Evolutionary conservation across 495 filamentous ascomycete genomes (phyloP).

Genomic region (Tuber indicum): DNA sequence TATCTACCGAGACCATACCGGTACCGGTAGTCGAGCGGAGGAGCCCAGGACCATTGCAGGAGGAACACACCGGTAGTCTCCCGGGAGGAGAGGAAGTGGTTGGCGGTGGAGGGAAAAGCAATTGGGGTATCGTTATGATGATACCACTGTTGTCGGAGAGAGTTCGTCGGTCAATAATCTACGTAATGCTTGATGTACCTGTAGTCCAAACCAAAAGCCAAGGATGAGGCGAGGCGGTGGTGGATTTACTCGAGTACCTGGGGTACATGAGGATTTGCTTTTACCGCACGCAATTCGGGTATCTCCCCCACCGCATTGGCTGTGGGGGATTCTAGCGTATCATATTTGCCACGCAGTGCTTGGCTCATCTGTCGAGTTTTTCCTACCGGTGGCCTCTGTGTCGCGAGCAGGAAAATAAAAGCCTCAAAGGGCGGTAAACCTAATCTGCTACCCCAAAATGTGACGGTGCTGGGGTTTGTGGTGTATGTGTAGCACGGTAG

Average conservation of each 20-base stretch:
- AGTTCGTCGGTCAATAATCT: not conserved
- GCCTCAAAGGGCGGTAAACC: not conserved
- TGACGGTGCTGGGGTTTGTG: not conserved
- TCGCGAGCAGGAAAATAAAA: not conserved
- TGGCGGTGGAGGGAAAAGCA: not conserved
- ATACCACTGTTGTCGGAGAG: not conserved
- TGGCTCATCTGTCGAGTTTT: not conserved
- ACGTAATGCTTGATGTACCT: conserved; percentile 2
- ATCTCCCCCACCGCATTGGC: not conserved
- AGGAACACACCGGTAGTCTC: not conserved
- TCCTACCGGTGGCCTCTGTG: not conserved
- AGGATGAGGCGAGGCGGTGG: not conserved
- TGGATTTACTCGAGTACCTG: not conserved
- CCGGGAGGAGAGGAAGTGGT: not conserved
- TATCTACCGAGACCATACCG: not conserved
- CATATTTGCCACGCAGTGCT: not conserved
- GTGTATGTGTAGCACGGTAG: not conserved
- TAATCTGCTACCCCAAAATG: not conserved
- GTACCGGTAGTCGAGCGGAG: not conserved
- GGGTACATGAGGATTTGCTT: conserved; percentile 3
- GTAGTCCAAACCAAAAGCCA: conserved; percentile 2
- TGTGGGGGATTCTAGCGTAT: not conserved
- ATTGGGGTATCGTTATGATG: not conserved
- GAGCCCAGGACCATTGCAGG: not conserved
- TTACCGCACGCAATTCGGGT: not conserved